Percentiles rank a stretch among this genome's conserved stretches.
Evolutionary conservation across 2,329 filamentous ascomycete genomes (phyloP).

Genomic region (Xylariaceae sp.): DNA sequence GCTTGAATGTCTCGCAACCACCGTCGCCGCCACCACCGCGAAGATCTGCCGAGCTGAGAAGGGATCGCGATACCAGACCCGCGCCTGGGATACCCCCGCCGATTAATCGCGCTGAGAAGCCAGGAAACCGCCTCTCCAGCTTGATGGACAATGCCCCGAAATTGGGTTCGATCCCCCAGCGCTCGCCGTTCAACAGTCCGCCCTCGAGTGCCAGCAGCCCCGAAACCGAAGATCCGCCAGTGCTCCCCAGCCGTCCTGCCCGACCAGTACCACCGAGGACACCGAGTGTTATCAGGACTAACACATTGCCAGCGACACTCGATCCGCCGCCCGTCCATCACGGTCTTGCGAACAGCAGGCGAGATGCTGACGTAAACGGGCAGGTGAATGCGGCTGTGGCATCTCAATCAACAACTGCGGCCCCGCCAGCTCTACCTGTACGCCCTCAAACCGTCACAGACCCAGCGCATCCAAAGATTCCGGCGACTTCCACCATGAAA

Average conservation of each 20-base stretch:
- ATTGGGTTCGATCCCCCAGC: conserved; percentile 29
- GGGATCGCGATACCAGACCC: conserved; percentile 40
- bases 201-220: conserved; percentile 66
- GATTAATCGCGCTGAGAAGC: conserved; percentile 77
- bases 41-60: conserved; percentile 54
- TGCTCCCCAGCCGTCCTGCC: conserved; percentile 44
- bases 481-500: conserved; percentile 24
- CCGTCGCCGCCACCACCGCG: conserved; percentile 62
- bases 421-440: conserved; percentile 44
- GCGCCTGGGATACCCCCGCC: conserved; percentile 59
- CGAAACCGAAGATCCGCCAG: conserved; percentile 47
- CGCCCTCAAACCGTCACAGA: conserved; percentile 39
- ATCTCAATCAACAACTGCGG: no score
- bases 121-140: conserved; percentile 53
- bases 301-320: conserved; percentile 33
- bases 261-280: conserved; percentile 36
- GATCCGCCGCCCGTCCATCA: conserved; percentile 53
- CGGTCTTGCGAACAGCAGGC: conserved; percentile 38
- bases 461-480: conserved; percentile 22
- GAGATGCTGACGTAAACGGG: conserved; percentile 39
- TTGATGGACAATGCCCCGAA: conserved; percentile 24
- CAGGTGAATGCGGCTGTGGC: conserved; percentile 31
- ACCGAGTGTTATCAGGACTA: conserved; percentile 24
- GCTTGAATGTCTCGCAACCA: conserved; percentile 43
- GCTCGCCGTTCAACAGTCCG: conserved; percentile 84